Evolutionary conservation across 192 early-diverging fungal genomes (phyloP), one percentile per base, ranked within the genome.

Genomic region (Coemansia sp.): DNA sequence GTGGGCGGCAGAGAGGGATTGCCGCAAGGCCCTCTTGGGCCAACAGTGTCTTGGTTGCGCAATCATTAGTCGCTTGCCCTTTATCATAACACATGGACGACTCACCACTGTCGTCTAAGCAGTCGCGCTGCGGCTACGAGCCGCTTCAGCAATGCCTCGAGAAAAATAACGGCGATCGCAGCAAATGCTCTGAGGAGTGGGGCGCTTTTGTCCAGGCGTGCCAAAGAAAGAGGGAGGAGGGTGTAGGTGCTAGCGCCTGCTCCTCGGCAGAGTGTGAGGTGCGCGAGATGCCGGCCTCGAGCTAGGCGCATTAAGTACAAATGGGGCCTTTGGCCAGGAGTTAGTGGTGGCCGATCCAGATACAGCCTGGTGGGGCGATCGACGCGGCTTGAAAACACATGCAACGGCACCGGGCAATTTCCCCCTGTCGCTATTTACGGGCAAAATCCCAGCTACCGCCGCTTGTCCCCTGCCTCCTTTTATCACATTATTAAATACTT

Each of bases 141-240:
- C 82, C 82, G n/a, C 76, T 89, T 3, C 71, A 86, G 37, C 59
- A 68, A 46, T 89, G 87, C 42, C 63, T 89, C 1, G 59, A 78
- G 48, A 58, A 62, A 18, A 81, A 87, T 66, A 74, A 76, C 34
- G 84, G 84, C 46, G 83, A 89, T 48, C 75, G 80, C 22, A 73
- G 70, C 32, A 85, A 85, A 66, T 89, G 87, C 38, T 15, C 68
- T 22, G 79, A 84, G 43, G 87, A 89, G 72, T 84, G 85, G 85
- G 68, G 80, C 33, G 87, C 80, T 37, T 89, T 89, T 58, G 76
- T 82, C 46, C 57, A 61, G 2, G 77, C 81, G 12, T 89, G 87
- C 57, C 68, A 75, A 34, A 63, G 63, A 37, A 82, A 76, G 65
- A 81, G 63, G 81, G 70, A 70, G 59, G 67, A 54, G 29, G 19